Evolutionary conservation across 1,284 basidiomycete genomes (phyloP), one percentile per base, ranked within the genome.

Genomic region (Malassezia obtusa): DNA sequence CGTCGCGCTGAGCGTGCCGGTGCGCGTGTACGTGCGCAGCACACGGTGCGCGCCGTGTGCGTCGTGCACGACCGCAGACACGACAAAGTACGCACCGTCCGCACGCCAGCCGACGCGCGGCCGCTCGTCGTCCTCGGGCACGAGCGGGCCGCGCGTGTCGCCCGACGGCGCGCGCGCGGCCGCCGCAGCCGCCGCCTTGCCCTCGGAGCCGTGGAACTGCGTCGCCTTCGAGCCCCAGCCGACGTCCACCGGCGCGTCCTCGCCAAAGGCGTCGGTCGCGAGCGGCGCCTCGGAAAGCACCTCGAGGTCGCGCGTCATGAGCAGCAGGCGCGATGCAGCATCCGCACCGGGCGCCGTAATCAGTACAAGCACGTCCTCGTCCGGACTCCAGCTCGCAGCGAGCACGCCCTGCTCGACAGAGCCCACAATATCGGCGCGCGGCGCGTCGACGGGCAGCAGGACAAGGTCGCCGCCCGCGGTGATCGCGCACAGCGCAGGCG

Each of bases 191-290:
- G 87, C 87, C 9, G 82, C 78, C 74, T 96, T 98, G 26, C 94
- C 94, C 4, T 90, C 79, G 0, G 89, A 91, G 12, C 94, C 94
- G 65, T 96, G 91, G 73, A 99, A 99, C 72, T 99, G 94, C 0
- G 94, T 98, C 65, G 86, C 81, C 69, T 92, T 94, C 4, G 87
- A 88, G 26, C 94, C 94, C 94, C 94, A 99, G 9, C 94, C 94
- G 50, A 96, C 87, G 63, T 91, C 88, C 65, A 95, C 88, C 6
- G 87, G 88, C 35, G 83, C 82, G 72, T 89, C 89, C 79, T 90
- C 84, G 38, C 92, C 92, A 61, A 90, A 91, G 37, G 87, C 86
- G 33, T 79, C 73, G 0, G 83, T 81, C 52, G 85, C 80, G 1
- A 95, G 75, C 0, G 82, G 80, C 11, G 78, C 77, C 72, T 96